phyloP scores from a whole-genome alignment of 768 basidiomycete species.

The Collybiopsis luxurians region DNA sequence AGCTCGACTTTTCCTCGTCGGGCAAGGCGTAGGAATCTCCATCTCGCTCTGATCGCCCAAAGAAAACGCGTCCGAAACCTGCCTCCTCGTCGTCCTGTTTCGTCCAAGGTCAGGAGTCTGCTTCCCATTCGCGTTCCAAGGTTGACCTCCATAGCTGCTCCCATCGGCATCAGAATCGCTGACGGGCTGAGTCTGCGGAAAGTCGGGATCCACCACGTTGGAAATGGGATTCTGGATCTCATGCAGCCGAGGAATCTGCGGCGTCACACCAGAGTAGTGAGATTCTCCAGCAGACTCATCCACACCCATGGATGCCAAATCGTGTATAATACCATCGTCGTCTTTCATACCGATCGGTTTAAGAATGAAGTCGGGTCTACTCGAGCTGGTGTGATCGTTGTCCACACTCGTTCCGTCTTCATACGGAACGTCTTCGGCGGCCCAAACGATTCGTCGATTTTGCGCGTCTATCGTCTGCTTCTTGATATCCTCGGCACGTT shows the following conservation, averaged over 20 bases:
- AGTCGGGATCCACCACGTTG: neutral
- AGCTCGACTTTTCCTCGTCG: neutral
- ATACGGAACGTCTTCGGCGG: slow-evolving; percentile 49
- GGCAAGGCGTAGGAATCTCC: neutral
- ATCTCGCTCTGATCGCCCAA: neutral
- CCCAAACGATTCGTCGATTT: slow-evolving; percentile 65
- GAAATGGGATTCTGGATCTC: slow-evolving; percentile 21
- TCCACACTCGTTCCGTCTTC: slow-evolving; percentile 54
- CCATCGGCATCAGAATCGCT: neutral
- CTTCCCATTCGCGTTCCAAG: neutral
- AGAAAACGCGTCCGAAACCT: neutral
- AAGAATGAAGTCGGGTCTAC: slow-evolving; percentile 24
- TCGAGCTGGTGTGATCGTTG: slow-evolving; percentile 35
- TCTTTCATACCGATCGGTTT: slow-evolving; percentile 57
- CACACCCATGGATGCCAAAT: slow-evolving; percentile 21
- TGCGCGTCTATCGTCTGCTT: slow-evolving; percentile 62
- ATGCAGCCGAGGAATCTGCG: slow-evolving; percentile 48
- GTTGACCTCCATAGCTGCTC: neutral
- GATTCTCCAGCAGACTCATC: slow-evolving; percentile 27
- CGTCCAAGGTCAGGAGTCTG: neutral
- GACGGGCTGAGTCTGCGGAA: neutral
- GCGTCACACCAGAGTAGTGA: slow-evolving; percentile 49
- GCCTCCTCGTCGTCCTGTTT: neutral
- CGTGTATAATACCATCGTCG: slow-evolving; percentile 46
- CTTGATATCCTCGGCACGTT: slow-evolving; percentile 53